These are phyloP conservation scores for Venturia pyrina DNA, from an alignment of 2,329 filamentous ascomycete genomes.

Conservation along the genomic window DNA sequence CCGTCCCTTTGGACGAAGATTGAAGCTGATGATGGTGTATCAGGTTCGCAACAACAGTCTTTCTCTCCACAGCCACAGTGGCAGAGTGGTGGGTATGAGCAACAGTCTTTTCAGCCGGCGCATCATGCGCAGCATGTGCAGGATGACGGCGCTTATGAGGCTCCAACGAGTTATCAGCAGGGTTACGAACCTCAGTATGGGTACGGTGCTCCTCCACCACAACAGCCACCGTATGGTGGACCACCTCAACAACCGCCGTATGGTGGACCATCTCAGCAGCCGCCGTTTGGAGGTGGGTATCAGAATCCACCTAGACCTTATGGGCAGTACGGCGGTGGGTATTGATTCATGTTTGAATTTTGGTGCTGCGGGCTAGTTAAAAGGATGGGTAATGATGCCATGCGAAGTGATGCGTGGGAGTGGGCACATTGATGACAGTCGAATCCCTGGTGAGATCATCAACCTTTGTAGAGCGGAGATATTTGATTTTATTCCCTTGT, in stretches of 20 bases:
- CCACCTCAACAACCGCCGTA: conserved; percentile 5
- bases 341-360: neutral
- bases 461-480: neutral
- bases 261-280: neutral
- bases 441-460: neutral
- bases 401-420: neutral
- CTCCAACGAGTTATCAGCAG: conserved; percentile 11
- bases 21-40: neutral
- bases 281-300: conserved; percentile 4
- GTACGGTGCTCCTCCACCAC: conserved; percentile 1
- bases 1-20: conserved; percentile 4
- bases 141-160: conserved; percentile 10
- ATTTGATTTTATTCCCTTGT: neutral
- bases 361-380: neutral
- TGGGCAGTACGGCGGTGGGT: conserved; percentile 16
- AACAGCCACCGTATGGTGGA: neutral
- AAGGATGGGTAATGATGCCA: neutral
- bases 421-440: too few relatives aligned
- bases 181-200: conserved; percentile 12
- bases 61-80: conserved; percentile 2
- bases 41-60: neutral
- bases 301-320: neutral
- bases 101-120: conserved; percentile 5
- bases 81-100: conserved; percentile 8
- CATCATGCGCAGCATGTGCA: neutral